phyloP scores from a whole-genome alignment of 2,329 filamentous ascomycete genomes.

The Microsporum canis region DNA sequence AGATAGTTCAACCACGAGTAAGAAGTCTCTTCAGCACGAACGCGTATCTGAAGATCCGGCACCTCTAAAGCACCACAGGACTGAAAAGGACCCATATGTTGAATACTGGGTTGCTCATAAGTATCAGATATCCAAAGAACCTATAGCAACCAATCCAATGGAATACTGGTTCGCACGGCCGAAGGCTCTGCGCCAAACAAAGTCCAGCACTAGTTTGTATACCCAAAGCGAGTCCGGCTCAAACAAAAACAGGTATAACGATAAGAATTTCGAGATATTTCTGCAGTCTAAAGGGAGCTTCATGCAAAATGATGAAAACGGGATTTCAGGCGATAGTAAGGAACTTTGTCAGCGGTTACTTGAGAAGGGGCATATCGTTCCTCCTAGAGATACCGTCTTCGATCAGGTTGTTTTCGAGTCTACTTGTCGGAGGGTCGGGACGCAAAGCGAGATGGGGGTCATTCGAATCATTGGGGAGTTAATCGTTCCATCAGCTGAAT shows the following conservation, averaged over 20 bases:
- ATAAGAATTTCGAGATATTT: constrained; percentile 12
- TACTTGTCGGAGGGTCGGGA: constrained; percentile 21
- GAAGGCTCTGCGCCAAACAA: constrained; percentile 18
- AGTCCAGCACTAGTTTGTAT: constrained; percentile 14
- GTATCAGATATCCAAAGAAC: constrained; percentile 19
- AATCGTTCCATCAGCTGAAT: constrained; percentile 29
- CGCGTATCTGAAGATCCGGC: not conserved
- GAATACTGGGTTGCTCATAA: constrained; percentile 19
- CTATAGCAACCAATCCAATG: constrained; percentile 12
- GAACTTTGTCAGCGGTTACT: constrained; percentile 20
- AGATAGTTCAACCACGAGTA: not conserved
- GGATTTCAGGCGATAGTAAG: constrained; percentile 19
- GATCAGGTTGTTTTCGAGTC: constrained; percentile 25
- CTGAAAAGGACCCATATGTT: constrained; percentile 18
- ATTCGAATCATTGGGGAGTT: constrained; percentile 26
- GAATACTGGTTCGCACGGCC: constrained; percentile 19
- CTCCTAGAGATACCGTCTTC: constrained; percentile 24
- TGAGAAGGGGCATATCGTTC: constrained; percentile 17
- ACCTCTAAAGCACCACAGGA: constrained; percentile 4
- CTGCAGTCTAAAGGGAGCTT: constrained; percentile 16
- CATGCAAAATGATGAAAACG: constrained; percentile 14
- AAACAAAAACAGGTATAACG: constrained; percentile 15
- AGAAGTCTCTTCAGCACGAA: not conserved
- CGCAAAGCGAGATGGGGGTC: constrained; percentile 19
- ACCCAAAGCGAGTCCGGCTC: constrained; percentile 17